phyloP scores from a whole-genome alignment of 495 filamentous ascomycete species.

The Podospora australis region DNA sequence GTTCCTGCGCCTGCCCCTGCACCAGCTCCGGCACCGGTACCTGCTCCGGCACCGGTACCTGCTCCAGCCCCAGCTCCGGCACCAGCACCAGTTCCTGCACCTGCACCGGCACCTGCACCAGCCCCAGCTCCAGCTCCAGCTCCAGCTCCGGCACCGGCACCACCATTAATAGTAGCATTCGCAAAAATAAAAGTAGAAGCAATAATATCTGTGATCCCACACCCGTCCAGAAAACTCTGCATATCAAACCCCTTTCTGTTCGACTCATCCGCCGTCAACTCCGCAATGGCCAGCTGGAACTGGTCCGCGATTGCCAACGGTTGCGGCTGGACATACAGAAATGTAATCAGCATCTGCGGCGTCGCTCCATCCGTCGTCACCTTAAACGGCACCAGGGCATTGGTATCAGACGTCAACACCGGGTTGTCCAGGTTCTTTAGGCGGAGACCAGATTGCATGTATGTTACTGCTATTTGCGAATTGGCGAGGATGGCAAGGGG shows the following conservation, averaged over 20 bases:
- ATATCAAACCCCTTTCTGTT: constrained; percentile 12
- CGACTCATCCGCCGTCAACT: constrained; percentile 3
- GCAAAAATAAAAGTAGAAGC: constrained; percentile 9
- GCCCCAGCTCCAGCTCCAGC: neutral
- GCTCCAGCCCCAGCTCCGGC: neutral
- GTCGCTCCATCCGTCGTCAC: neutral
- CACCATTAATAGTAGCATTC: neutral
- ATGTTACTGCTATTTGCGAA: constrained; percentile 9
- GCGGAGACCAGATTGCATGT: constrained; percentile 11
- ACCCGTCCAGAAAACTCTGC: constrained; percentile 11
- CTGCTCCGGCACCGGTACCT: neutral
- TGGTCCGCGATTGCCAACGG: constrained; percentile 11
- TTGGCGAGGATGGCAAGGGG: constrained; percentile 2
- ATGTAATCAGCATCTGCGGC: constrained; percentile 10
- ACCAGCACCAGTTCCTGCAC: constrained; percentile 1
- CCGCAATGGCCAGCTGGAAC: constrained; percentile 6
- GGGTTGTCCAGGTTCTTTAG: neutral
- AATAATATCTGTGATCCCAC: constrained; percentile 3
- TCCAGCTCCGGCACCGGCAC: neutral
- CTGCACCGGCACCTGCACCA: neutral
- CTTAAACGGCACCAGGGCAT: constrained; percentile 15
- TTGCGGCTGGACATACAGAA: constrained; percentile 17
- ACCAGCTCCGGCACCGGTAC: neutral
- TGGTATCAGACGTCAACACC: constrained; percentile 9
- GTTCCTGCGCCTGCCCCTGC: constrained; percentile 1